Percentiles rank a stretch among this genome's conserved stretches.
Conservation (phyloP, 1,284 basidiomycete genomes). For the Ustilago cynodontis region DNA sequence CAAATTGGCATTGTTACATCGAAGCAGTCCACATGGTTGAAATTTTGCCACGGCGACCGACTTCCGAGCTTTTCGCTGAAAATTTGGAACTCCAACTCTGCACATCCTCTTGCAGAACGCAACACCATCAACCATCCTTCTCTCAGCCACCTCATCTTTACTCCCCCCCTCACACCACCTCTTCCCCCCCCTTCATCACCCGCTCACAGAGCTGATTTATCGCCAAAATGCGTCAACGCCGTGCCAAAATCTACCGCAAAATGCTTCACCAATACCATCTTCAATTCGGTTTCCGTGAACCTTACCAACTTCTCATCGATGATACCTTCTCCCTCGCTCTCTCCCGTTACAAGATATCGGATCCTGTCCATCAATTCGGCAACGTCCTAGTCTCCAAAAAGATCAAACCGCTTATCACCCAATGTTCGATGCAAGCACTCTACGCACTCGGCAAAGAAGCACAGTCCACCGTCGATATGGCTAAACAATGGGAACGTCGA, state of each 20-base stretch:
- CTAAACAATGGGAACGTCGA: slow-evolving; percentile 90
- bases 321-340: slow-evolving; percentile 60
- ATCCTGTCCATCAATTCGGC: slow-evolving; percentile 49
- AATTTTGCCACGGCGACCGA: not conserved
- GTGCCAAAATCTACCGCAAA: slow-evolving; percentile 66
- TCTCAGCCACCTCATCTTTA: not conserved
- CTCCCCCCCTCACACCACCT: not conserved
- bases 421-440: slow-evolving; percentile 67
- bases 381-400: slow-evolving; percentile 57
- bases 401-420: slow-evolving; percentile 67
- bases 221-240: slow-evolving; percentile 64
- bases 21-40: too few species aligned
- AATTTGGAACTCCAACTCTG: slow-evolving; percentile 13
- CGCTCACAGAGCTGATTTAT: not conserved
- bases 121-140: not conserved
- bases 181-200: not conserved
- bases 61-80: slow-evolving; percentile 11
- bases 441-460: slow-evolving; percentile 54
- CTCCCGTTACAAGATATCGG: slow-evolving; percentile 51
- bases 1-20: not conserved
- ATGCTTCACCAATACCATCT: slow-evolving; percentile 63
- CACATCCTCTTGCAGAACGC: not conserved
- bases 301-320: slow-evolving; percentile 67
- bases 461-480: slow-evolving; percentile 77
- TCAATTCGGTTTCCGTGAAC: slow-evolving; percentile 66